Evolutionary conservation across 169 alveolate genomes (phyloP).

Genomic region (Eimeria maxima): DNA sequence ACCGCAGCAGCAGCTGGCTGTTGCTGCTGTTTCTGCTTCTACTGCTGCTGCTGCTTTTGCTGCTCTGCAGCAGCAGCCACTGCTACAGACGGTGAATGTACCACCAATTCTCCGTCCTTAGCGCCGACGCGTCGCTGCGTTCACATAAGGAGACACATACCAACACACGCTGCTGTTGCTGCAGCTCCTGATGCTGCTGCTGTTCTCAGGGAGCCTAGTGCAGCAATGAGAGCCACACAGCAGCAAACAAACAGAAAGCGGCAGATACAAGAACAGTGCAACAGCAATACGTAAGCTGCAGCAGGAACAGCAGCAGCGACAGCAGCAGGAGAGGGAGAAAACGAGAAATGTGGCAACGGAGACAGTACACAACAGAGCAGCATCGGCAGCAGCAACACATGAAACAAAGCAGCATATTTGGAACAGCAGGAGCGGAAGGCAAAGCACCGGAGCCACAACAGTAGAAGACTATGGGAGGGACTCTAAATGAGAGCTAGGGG

Average conservation of each 20-base stretch:
- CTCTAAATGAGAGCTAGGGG: background rate
- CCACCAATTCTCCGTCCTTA: conserved; percentile 35
- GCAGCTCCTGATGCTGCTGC: conserved; percentile 43
- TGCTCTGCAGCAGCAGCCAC: background rate
- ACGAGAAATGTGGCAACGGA: background rate
- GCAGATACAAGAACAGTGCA: background rate
- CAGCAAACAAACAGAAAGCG: no score
- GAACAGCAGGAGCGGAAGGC: background rate
- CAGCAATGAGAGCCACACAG: background rate
- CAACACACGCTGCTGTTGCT: conserved; percentile 22
- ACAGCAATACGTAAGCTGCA: background rate
- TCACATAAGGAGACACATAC: background rate
- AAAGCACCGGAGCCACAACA: background rate
- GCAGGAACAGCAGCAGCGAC: background rate
- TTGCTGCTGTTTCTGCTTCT: conserved; percentile 34
- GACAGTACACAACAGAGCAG: background rate
- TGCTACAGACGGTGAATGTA: background rate
- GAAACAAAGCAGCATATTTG: background rate
- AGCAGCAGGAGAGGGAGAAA: background rate
- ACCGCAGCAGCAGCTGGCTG: background rate
- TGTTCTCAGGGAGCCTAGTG: background rate
- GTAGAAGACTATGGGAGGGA: background rate
- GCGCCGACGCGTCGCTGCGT: conserved; percentile 22
- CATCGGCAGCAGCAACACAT: background rate
- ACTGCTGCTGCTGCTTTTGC: conserved; percentile 9